A percentile compares a stretch with the other conserved stretches of the same genome.
phyloP scores from a whole-genome alignment of 2,329 filamentous ascomycete genomes.

The Talaromyces pinophilus region DNA sequence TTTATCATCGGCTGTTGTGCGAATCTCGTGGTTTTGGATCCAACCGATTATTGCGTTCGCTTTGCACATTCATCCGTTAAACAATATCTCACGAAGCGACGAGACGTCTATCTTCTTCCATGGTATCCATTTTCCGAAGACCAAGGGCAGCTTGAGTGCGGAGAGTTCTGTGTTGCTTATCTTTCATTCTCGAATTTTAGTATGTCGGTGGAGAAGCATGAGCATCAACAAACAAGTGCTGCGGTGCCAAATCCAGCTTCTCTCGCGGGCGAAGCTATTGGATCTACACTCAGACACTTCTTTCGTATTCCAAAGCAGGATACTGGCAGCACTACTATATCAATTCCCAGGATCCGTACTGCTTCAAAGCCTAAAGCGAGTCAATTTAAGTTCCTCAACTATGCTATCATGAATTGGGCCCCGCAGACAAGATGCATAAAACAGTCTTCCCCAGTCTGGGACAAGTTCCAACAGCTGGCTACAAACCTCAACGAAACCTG shows the following conservation, averaged over 20 bases:
- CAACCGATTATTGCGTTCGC: slow-evolving; percentile 25
- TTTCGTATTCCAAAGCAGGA: neutral
- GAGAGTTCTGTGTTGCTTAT: slow-evolving; percentile 29
- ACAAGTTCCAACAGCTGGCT: slow-evolving; percentile 25
- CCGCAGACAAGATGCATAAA: slow-evolving; percentile 26
- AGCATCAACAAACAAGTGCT: slow-evolving; percentile 5
- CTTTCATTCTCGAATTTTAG: slow-evolving; percentile 29
- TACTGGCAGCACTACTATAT: neutral
- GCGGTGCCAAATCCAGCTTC: slow-evolving; percentile 6
- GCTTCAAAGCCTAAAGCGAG: slow-evolving; percentile 8
- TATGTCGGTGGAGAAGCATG: slow-evolving; percentile 21
- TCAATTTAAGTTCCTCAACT: slow-evolving; percentile 27
- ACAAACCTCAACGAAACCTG: slow-evolving; percentile 27
- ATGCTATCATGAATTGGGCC: slow-evolving; percentile 26
- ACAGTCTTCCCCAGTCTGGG: slow-evolving; percentile 22
- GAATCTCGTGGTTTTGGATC: slow-evolving; percentile 29
- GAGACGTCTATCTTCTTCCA: neutral
- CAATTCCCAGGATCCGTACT: slow-evolving; percentile 18
- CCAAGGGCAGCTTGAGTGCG: slow-evolving; percentile 27
- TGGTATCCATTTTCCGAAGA: slow-evolving; percentile 18
- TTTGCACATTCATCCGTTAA: slow-evolving; percentile 31
- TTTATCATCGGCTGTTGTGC: slow-evolving; percentile 28
- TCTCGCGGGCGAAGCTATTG: slow-evolving; percentile 13
- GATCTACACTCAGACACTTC: slow-evolving; percentile 2
- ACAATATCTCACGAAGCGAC: slow-evolving; percentile 26